Conservation (phyloP, 1,284 basidiomycete genomes). For the Chalciporus sp. region DNA sequence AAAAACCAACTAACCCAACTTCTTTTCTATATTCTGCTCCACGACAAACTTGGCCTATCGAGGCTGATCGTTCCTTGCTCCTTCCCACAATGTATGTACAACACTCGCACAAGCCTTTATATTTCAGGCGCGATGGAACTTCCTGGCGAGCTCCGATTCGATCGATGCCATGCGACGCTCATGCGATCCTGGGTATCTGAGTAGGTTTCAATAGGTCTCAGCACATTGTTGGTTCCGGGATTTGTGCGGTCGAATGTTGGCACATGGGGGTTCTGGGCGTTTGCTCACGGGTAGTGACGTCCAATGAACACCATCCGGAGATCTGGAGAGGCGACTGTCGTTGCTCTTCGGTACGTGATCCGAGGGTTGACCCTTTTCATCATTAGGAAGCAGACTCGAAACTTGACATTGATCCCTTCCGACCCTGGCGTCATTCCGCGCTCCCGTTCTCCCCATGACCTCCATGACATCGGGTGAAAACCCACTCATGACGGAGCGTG, state of each 20-base stretch:
- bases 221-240: neutral
- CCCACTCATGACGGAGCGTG: neutral
- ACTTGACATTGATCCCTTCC: too few relatives aligned
- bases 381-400: neutral
- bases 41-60: too few relatives aligned
- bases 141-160: neutral
- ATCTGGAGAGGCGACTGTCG: neutral
- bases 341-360: neutral
- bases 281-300: too few relatives aligned
- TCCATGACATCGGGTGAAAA: neutral
- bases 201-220: neutral
- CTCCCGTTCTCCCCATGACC: neutral
- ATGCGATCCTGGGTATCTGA: neutral
- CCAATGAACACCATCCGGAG: neutral
- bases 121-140: neutral
- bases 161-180: neutral
- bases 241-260: too few relatives aligned
- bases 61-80: neutral
- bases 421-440: too few relatives aligned
- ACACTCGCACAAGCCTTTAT: neutral
- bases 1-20: too few relatives aligned
- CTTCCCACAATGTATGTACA: neutral
- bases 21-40: too few relatives aligned
- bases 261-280: neutral
- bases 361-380: neutral